Conservation (phyloP, 108 stramenopile genomes). For the Skeletonema tropicum region DNA sequence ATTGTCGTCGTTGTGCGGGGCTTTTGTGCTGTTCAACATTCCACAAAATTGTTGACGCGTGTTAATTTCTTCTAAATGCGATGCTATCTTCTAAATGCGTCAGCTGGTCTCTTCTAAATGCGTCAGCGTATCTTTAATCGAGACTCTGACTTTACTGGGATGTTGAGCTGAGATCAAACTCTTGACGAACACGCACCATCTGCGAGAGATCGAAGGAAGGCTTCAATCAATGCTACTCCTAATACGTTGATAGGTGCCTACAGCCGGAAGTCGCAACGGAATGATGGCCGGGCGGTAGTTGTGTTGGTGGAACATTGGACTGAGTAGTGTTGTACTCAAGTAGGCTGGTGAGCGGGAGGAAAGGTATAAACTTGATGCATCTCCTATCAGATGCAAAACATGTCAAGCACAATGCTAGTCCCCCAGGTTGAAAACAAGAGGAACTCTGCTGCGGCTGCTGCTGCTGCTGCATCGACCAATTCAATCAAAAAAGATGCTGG, state of each 20-base stretch:
- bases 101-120: no score
- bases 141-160: neutral
- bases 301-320: no score
- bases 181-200: no score
- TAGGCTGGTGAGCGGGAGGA: neutral
- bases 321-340: no score
- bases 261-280: no score
- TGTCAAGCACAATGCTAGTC: neutral
- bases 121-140: neutral
- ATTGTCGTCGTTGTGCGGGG: neutral
- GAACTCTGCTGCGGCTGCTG: neutral
- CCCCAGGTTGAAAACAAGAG: neutral
- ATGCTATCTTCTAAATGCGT: no score
- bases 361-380: neutral
- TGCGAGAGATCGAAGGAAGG: no score
- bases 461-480: neutral
- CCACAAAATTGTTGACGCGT: slow-evolving; percentile 4
- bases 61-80: neutral
- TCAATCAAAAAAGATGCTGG: neutral
- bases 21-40: neutral
- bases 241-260: no score
- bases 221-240: no score
- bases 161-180: no score
- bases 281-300: no score
- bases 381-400: neutral